Evolutionary conservation across 208 protist species (phyloP), one percentile per base, ranked within the genome.

Genomic region (Leptomonas seymouri): DNA sequence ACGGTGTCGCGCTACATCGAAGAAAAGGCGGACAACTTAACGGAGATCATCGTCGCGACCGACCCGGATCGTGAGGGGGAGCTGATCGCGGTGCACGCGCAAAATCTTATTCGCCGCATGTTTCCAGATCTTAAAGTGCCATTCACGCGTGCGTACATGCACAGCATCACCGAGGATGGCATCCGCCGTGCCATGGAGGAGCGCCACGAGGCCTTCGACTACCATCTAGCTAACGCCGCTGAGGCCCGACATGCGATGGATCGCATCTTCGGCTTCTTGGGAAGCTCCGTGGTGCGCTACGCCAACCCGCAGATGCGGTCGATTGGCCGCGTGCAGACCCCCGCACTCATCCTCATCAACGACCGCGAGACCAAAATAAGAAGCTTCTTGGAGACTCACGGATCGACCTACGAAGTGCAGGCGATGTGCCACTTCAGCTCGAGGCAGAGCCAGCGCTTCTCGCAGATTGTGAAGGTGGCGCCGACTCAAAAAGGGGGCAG

Each of bases 11-110:
- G 83, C 59, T 92, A 91, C 71, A 79, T 95, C 39, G 76, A 91
- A 71, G 85, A 93, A 30, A 93, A 91, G 65, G 54, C 83, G 58
- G 71, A 86, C 27, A 85, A 94, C 69, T 51, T 96, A 46, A 82
- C 81, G n/a, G 93, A 97, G 67, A 90, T 97, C 70, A 95, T 97
- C 67, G 72, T 97, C 63, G 93, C 93, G 25, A 95, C 93, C 14
- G 93, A 97, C 74, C 93, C 93, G 16, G 93, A 97, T 81, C 81
- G 93, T 15, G 93, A 97, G 56, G 93, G 93, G 7, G 93, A 97
- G 76, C 84, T 97, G 45, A 97, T 97, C 66, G 93, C 93, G 14
- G 87, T 94, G 46, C 93, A 97, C 80, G 85, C 84, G 23, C 75
- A 90, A 34, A 85, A 91, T 49, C 68, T 93, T 20, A 81, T 96